These are phyloP conservation scores for Cladosporium colombiae DNA, from an alignment of 2,329 filamentous ascomycete species.

Conservation along the genomic window DNA sequence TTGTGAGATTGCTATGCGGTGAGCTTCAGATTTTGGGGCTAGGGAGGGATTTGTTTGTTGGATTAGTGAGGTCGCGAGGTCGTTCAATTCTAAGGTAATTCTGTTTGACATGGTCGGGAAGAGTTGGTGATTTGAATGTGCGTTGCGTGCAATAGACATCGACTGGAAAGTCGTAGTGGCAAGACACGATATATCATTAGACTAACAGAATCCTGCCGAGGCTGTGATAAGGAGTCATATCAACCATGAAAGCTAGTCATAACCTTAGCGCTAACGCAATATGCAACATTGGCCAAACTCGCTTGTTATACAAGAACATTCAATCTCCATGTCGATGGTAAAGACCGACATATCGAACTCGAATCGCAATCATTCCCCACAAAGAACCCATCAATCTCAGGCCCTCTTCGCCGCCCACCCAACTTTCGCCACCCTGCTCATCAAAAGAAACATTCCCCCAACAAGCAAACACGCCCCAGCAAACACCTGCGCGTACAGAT, in stretches of 20 bases:
- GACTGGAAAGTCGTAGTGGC: not conserved
- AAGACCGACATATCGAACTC: not conserved
- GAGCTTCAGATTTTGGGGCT: not conserved
- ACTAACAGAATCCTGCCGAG: not conserved
- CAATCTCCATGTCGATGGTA: too few species aligned
- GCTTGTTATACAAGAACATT: too few species aligned
- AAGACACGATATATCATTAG: too few species aligned
- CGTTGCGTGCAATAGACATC: not conserved
- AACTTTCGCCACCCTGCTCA: slow-evolving; percentile 27
- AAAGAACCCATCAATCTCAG: not conserved
- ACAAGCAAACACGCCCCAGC: slow-evolving; percentile 26
- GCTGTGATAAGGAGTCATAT: not conserved
- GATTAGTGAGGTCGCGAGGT: not conserved
- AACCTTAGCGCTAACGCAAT: not conserved
- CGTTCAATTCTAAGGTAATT: not conserved
- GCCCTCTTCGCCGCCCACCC: slow-evolving; percentile 28
- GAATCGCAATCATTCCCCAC: not conserved
- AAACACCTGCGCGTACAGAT: slow-evolving; percentile 31
- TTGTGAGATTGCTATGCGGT: not conserved
- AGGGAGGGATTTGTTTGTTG: not conserved
- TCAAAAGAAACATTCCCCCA: slow-evolving; percentile 28
- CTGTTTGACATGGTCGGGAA: not conserved
- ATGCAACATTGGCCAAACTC: not conserved
- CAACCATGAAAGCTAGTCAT: not conserved
- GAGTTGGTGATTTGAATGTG: not conserved